A percentile compares a stretch with the other conserved stretches of the same genome.
Evolutionary conservation across 306 rosid genomes (phyloP).

Genomic region (Lupinus albus): DNA sequence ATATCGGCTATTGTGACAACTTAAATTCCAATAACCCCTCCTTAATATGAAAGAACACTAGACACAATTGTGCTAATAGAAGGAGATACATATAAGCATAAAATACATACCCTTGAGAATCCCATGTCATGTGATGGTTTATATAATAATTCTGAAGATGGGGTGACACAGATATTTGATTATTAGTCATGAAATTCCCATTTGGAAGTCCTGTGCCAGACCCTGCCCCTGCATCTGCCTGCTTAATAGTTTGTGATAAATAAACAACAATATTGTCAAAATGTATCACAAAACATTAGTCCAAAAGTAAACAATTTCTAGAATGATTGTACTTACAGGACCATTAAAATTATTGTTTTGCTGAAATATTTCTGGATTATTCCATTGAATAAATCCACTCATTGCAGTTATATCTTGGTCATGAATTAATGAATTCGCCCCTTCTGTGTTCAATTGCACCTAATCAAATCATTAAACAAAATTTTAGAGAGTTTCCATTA

Average conservation of each 20-base stretch:
- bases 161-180: not conserved
- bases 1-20: too few species aligned
- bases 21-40: too few species aligned
- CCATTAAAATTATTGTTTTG: not conserved
- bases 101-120: constrained; percentile 18
- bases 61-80: too few species aligned
- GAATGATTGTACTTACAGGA: constrained; percentile 18
- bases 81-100: not conserved
- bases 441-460: constrained; percentile 23
- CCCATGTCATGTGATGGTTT: not conserved
- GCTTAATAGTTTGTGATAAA: constrained; percentile 8
- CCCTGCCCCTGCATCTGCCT: constrained; percentile 3
- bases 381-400: not conserved
- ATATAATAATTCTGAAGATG: not conserved
- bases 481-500: not conserved
- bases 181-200: not conserved
- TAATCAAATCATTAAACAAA: not conserved
- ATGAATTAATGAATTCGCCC: not conserved
- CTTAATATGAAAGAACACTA: too few species aligned
- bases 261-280: not conserved
- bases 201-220: not conserved
- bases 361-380: not conserved
- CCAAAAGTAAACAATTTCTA: not conserved
- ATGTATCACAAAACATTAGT: not conserved
- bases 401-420: not conserved